A percentile compares a stretch with the other conserved stretches of the same genome.
Conservation (phyloP, 2,329 filamentous ascomycete species). For the Fonsecaea erecta region DNA sequence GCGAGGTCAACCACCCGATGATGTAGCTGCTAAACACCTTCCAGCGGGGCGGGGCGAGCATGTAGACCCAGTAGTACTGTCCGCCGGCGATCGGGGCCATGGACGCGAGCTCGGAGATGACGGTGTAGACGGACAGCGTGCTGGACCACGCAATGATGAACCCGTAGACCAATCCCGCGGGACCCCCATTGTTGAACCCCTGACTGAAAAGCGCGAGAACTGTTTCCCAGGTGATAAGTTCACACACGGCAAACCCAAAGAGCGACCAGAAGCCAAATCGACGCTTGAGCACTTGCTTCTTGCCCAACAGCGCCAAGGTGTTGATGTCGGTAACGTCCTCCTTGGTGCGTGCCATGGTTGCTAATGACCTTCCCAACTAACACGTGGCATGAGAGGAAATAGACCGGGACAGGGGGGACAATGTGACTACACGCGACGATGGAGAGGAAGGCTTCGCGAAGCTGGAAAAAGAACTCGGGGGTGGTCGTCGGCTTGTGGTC, state of each 20-base stretch:
- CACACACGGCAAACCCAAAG: conserved; percentile 52
- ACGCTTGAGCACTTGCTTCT: conserved; percentile 52
- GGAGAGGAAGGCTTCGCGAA: background rate
- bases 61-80: conserved; percentile 55
- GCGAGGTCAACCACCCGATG: conserved; percentile 50
- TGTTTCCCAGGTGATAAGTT: conserved; percentile 54
- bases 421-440: background rate
- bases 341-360: conserved; percentile 21
- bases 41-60: conserved; percentile 49
- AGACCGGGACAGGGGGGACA: background rate
- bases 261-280: conserved; percentile 51
- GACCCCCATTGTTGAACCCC: conserved; percentile 52
- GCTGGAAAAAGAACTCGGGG: background rate
- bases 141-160: conserved; percentile 58
- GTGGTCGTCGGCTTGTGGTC: background rate
- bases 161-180: conserved; percentile 57
- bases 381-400: background rate
- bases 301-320: conserved; percentile 50
- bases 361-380: background rate
- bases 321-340: conserved; percentile 41
- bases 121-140: conserved; percentile 54
- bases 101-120: conserved; percentile 54
- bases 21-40: conserved; percentile 52
- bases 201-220: conserved; percentile 51
- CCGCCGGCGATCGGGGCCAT: conserved; percentile 54